Conservation (phyloP, 768 basidiomycete genomes). For the Mycena pura region DNA sequence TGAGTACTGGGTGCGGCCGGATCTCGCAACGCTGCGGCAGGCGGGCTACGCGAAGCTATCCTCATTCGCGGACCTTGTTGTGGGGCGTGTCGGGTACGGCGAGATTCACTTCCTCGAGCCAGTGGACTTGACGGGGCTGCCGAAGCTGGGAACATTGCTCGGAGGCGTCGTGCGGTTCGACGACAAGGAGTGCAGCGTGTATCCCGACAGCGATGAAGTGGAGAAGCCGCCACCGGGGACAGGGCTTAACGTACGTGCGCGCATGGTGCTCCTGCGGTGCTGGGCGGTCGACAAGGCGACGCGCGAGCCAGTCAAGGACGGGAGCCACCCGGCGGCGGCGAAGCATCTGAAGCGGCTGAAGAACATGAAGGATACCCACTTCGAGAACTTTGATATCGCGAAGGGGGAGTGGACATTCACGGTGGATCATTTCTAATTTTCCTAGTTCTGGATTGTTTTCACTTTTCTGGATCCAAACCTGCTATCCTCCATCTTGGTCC, state of each 20-base stretch:
- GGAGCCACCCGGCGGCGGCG: conserved; percentile 67
- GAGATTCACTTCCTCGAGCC: conserved; percentile 82
- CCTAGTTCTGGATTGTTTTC: not conserved
- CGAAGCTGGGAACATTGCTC: conserved; percentile 79
- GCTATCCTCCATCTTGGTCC: conserved; percentile 7
- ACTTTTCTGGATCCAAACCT: not conserved
- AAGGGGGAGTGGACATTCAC: conserved; percentile 93
- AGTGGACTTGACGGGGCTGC: conserved; percentile 86
- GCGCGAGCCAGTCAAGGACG: conserved; percentile 87
- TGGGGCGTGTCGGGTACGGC: conserved; percentile 92
- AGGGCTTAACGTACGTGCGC: conserved; percentile 89
- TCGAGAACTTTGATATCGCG: conserved; percentile 78
- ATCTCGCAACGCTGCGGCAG: conserved; percentile 72
- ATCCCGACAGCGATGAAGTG: conserved; percentile 86
- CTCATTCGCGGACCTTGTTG: conserved; percentile 76
- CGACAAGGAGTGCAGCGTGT: conserved; percentile 92
- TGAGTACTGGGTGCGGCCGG: conserved; percentile 91
- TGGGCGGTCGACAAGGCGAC: conserved; percentile 94
- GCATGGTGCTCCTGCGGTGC: conserved; percentile 77
- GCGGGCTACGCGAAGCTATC: conserved; percentile 77
- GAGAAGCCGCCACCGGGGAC: conserved; percentile 84
- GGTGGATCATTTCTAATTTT: conserved; percentile 84
- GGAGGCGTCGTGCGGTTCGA: conserved; percentile 91
- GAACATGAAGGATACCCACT: conserved; percentile 85
- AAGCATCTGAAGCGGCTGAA: conserved; percentile 83